Evolutionary conservation across 805 yeast genomes (phyloP), one percentile per base, ranked within the genome.

Genomic region (Candida germanica): DNA sequence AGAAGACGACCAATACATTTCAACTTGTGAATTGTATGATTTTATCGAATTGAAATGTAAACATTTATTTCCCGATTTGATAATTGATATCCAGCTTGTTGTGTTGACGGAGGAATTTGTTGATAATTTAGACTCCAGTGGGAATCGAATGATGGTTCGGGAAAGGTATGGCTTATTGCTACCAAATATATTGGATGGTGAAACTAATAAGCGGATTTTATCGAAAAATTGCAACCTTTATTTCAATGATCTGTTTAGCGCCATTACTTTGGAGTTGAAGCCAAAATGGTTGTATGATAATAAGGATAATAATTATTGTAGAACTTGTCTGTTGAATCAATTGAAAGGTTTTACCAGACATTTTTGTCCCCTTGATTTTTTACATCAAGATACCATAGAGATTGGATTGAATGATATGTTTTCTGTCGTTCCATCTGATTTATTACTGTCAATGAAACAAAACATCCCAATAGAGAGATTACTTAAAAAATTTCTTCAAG

Each of bases 251-350:
- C 23, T 20, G 9, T 31, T 34, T 29, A 43, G 42, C 27, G 50
- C 56, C 5, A 46, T 55, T 1, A 58, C 65, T 2, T 49, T 74
- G 10, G 81, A 79, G 44, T 61, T 78, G 46, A 79, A 79, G 49
- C 85, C 85, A 1, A 79, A 79, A 52, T 79, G 84, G 84, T 59
- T 79, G 10, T 50, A 60, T 21, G 73, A 66, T 43, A 69, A 75
- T 25, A 62, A 59, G 11, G 50, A 50, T 24, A 66, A 75, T 3
- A 42, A 53, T 31, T 63, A 67, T 17, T 79, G 85, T 46, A 56
- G 85, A 5, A 79, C 81, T 3, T 79, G 85, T 48, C 80, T 80
- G 38, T 57, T 76, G 26, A 63, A 66, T 38, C 59, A 54, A 21
- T 41, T 55, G 31, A 61, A 67, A 21, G 56, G 55, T 1, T 50